Percentiles rank a stretch among this genome's conserved stretches.
phyloP scores from a whole-genome alignment of 345 rosid species.

The Salix dunnii region DNA sequence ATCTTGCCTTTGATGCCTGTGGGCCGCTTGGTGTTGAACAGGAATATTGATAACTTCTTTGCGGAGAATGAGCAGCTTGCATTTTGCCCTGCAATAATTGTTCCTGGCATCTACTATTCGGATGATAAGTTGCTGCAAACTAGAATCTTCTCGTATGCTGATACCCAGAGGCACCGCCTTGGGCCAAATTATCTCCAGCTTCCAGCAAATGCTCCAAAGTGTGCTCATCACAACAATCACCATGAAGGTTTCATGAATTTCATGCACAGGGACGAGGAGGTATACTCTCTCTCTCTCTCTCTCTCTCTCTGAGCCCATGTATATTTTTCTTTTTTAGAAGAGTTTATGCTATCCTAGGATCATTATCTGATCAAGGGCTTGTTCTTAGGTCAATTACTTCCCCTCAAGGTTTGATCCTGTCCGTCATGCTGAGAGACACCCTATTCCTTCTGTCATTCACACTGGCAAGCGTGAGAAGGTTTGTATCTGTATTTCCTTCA shows the following conservation, averaged over 20 bases:
- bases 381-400: conserved; percentile 71
- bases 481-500: not conserved
- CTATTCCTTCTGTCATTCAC: conserved; percentile 50
- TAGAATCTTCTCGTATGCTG: conserved; percentile 79
- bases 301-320: too few species aligned
- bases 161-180: conserved; percentile 97
- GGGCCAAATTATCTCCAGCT: conserved; percentile 96
- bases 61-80: conserved; percentile 93
- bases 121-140: conserved; percentile 88
- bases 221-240: conserved; percentile 92
- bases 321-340: too few species aligned
- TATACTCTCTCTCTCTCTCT: conserved; percentile 13
- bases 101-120: conserved; percentile 86
- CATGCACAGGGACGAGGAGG: conserved; percentile 95
- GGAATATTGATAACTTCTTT: conserved; percentile 92
- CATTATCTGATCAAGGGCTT: too few species aligned
- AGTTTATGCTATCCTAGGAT: too few species aligned
- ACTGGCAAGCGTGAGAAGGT: conserved; percentile 88
- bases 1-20: conserved; percentile 88
- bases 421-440: conserved; percentile 68
- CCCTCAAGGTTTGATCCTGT: conserved; percentile 81
- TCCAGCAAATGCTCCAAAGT: conserved; percentile 93
- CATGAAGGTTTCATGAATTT: conserved; percentile 90
- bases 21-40: conserved; percentile 94
- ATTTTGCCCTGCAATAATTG: conserved; percentile 84